Evolutionary conservation across 768 basidiomycete species (phyloP).

Genomic region (Phanerochaete carnosa): DNA sequence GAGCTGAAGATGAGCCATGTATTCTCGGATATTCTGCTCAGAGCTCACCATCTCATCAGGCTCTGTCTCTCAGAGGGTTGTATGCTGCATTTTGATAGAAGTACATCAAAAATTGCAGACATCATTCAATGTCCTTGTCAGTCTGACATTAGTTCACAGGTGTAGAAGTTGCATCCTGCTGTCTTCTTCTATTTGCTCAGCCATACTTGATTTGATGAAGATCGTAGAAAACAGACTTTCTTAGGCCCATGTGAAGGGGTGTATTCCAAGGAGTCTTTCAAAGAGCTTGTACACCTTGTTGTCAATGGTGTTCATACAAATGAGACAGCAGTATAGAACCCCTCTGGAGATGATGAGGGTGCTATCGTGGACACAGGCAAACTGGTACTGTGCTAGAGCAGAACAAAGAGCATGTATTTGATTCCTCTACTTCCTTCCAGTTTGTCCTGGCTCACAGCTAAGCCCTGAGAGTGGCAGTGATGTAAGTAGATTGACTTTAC

Average conservation of each 20-base stretch:
- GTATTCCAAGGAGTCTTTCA: no score
- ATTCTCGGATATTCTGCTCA: background rate
- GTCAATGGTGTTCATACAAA: background rate
- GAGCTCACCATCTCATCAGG: background rate
- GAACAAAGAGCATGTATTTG: conserved; percentile 8
- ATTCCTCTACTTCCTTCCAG: conserved; percentile 11
- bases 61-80: background rate
- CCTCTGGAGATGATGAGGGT: background rate
- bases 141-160: conserved; percentile 1
- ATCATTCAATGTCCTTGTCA: background rate
- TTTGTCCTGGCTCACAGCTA: conserved; percentile 12
- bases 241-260: background rate
- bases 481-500: conserved; percentile 7
- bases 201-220: background rate
- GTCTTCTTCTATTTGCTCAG: background rate
- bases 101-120: background rate
- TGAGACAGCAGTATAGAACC: background rate
- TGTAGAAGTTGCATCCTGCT: no score
- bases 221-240: background rate
- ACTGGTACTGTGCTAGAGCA: background rate
- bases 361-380: background rate
- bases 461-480: conserved; percentile 12
- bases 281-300: background rate
- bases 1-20: conserved; percentile 6
- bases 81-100: background rate